Evolutionary conservation across 164 flowering plant species (phyloP), one percentile per base, ranked within the genome.

Genomic region (Annona cherimola): DNA sequence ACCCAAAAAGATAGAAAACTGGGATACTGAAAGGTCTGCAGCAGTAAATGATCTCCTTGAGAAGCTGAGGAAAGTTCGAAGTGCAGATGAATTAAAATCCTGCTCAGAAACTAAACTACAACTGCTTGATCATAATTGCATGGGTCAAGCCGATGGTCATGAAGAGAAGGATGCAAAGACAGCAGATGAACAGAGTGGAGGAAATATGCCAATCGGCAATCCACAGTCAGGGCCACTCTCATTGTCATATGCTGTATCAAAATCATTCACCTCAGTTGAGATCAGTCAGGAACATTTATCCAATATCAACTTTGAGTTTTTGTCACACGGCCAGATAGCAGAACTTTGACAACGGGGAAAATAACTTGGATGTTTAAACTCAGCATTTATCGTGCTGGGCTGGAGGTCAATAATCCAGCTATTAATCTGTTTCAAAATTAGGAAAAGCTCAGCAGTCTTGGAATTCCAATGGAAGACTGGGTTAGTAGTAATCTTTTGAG

Each of bases 31-130:
- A 71, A 87, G 81, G 72, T 45, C 71, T 54, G 72, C 76, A 26
- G 82, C 80, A 59, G 68, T 85, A 67, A 78, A 69, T 79, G 96
- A 88, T 70, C 83, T 93, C 19, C 79, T 75, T 42, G 96, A 93
- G 41, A 93, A 89, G 79, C 67, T 95, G 76, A 88, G 81, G 78
- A 91, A 86, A 82, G 89, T 90, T 63, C 84, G 90, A 63, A 91
- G 76, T 75, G 87, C 80, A 64, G 97, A 91, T 42, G 99, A 95
- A 73, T 74, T 93, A 40, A 85, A 85, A 67, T 78, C 85, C 46
- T 93, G 96, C 76, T 66, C 79, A 76, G 86, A 83, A 77, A 72
- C 87, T 74, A 86, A 85, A 73, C 73, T 82, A n/a, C 79, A 80
- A 73, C 72, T 91, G 54, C 84, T 81, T 61, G 64, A 74, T 69